Evolutionary conservation across 2,329 filamentous ascomycete species (phyloP).

Genomic region (Xylariaceae sp.): DNA sequence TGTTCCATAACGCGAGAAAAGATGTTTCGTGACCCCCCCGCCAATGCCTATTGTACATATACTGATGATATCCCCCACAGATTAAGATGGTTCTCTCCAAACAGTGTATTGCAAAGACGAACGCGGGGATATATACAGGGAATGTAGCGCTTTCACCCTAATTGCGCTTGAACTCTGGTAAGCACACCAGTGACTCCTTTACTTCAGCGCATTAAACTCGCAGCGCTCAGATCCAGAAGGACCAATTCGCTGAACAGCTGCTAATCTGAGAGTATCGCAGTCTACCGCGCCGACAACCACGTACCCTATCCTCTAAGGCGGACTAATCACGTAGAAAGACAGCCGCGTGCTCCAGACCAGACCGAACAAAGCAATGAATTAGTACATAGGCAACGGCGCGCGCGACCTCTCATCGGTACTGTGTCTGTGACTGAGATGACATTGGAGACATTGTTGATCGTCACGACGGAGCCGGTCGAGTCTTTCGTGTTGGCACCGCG

Average conservation of each 20-base stretch:
- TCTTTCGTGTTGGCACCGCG: conserved; percentile 37
- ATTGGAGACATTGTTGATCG: conserved; percentile 34
- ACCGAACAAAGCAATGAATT: conserved; percentile 41
- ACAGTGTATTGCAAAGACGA: no score
- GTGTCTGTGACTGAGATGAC: conserved; percentile 28
- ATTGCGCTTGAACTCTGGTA: no score
- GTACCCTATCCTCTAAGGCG: conserved; percentile 27
- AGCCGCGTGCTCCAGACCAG: conserved; percentile 47
- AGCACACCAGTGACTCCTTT: no score
- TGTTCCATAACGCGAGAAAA: no score
- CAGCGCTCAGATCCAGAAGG: not conserved
- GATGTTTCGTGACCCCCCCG: no score
- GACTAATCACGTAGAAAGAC: conserved; percentile 47
- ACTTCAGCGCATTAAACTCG: no score
- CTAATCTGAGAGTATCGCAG: not conserved
- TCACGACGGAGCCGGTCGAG: conserved; percentile 25
- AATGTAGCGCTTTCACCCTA: no score
- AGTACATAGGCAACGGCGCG: conserved; percentile 42
- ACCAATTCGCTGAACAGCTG: not conserved
- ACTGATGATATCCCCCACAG: no score
- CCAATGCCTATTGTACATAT: no score
- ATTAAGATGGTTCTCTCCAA: no score
- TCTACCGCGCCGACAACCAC: conserved; percentile 47
- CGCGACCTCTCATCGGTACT: conserved; percentile 36
- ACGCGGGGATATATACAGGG: no score